Percentiles rank a stretch among this genome's conserved stretches.
Conservation (phyloP, 2,329 filamentous ascomycete genomes). For the Pseudogymnoascus sp. region DNA sequence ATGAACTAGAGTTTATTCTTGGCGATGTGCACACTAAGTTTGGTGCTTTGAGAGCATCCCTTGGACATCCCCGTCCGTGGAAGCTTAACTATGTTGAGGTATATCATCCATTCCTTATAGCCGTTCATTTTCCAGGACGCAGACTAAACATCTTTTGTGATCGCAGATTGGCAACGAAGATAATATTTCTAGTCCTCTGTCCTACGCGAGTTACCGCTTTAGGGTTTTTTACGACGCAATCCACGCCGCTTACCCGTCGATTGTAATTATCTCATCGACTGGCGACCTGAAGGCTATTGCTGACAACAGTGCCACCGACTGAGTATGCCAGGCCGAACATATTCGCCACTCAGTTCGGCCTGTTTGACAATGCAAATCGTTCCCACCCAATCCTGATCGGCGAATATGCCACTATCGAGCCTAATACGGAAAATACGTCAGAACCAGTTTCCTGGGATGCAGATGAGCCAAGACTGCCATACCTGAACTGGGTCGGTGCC, state of each 20-base stretch:
- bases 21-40: constrained; percentile 36
- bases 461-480: constrained; percentile 12
- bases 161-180: constrained; percentile 29
- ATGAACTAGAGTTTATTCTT: constrained; percentile 44
- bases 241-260: constrained; percentile 28
- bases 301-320: constrained; percentile 14
- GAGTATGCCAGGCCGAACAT: constrained; percentile 21
- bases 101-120: constrained; percentile 21
- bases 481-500: constrained; percentile 21
- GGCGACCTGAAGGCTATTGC: constrained; percentile 16
- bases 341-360: constrained; percentile 18
- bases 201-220: constrained; percentile 35
- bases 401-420: constrained; percentile 23
- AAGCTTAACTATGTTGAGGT: constrained; percentile 42
- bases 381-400: constrained; percentile 20
- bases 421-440: constrained; percentile 13
- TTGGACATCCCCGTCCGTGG: constrained; percentile 43
- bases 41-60: constrained; percentile 38
- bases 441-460: constrained; percentile 13
- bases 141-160: neutral
- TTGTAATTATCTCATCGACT: constrained; percentile 33
- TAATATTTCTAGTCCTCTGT: constrained; percentile 31
- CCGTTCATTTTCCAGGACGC: neutral
- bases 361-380: constrained; percentile 17
- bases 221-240: constrained; percentile 40